Conservation (phyloP, 2,329 filamentous ascomycete genomes). For the Pestalotiopsis sp. region DNA sequence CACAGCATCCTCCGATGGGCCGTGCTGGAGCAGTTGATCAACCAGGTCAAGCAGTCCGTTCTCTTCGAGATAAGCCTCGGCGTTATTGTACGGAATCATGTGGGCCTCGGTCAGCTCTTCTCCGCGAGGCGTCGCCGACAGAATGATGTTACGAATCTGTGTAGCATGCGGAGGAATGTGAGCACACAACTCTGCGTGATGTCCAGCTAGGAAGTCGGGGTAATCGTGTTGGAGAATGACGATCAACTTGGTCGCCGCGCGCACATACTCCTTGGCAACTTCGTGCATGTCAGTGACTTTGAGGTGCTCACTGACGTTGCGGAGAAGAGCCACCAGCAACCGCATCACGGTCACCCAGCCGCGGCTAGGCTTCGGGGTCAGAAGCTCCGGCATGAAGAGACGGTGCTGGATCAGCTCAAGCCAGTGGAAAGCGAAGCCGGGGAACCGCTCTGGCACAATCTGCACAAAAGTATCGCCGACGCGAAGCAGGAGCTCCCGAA, state of each 20-base stretch:
- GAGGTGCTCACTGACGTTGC: conserved; percentile 77
- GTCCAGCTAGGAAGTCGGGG: conserved; percentile 87
- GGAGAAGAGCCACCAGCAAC: conserved; percentile 71
- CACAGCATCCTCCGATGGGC: conserved; percentile 71
- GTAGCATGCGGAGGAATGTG: conserved; percentile 81
- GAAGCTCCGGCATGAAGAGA: conserved; percentile 77
- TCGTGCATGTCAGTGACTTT: conserved; percentile 71
- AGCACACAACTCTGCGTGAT: conserved; percentile 80
- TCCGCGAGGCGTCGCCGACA: conserved; percentile 71
- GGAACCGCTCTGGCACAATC: conserved; percentile 75
- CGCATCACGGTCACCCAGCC: conserved; percentile 80
- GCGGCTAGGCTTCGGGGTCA: conserved; percentile 65
- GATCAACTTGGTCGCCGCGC: conserved; percentile 79
- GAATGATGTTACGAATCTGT: conserved; percentile 85
- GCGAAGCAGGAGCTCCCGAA: conserved; percentile 69
- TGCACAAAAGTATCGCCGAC: conserved; percentile 73
- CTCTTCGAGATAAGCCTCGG: conserved; percentile 56
- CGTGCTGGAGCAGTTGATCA: conserved; percentile 60
- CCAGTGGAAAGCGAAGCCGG: conserved; percentile 86
- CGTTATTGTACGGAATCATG: conserved; percentile 66
- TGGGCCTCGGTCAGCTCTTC: conserved; percentile 75
- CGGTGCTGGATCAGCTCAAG: conserved; percentile 80
- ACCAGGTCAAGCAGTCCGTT: conserved; percentile 61
- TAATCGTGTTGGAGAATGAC: conserved; percentile 91
- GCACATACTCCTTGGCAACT: conserved; percentile 80